Conservation (phyloP, 1,139 yeast genomes). For the Pichia norvegensis region DNA sequence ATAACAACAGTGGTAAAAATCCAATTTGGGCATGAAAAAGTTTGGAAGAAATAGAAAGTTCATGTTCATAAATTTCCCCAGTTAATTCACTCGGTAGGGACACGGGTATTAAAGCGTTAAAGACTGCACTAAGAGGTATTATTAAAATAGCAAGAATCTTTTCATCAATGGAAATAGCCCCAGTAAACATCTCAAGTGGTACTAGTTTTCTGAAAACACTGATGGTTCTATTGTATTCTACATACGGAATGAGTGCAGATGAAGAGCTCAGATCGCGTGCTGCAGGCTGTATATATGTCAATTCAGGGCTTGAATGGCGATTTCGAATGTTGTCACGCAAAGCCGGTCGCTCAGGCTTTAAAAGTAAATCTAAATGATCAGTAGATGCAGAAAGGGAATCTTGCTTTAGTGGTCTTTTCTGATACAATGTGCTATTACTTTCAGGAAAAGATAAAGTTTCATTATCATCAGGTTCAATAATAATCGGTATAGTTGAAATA, state of each 20-base stretch:
- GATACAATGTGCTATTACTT: background rate
- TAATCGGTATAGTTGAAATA: background rate
- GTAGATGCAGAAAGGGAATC: too few relatives aligned
- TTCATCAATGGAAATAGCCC: slow-evolving; percentile 13
- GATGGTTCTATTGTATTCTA: slow-evolving; percentile 10
- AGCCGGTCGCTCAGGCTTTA: background rate
- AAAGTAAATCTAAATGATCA: background rate
- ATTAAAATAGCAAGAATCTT: slow-evolving; percentile 17
- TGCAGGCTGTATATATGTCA: background rate
- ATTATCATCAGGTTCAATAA: slow-evolving; percentile 1
- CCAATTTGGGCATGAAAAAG: slow-evolving; percentile 23
- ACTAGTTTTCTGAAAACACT: slow-evolving; percentile 16
- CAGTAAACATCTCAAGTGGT: slow-evolving; percentile 18
- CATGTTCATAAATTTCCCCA: slow-evolving; percentile 12
- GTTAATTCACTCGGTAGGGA: slow-evolving; percentile 17
- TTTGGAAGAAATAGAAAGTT: slow-evolving; percentile 13
- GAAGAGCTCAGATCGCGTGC: background rate
- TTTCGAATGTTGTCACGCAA: background rate
- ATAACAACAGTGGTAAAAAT: slow-evolving; percentile 15
- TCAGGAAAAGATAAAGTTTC: background rate
- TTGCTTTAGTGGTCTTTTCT: background rate
- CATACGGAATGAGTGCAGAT: slow-evolving; percentile 8
- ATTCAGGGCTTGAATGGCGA: background rate
- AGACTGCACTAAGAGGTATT: slow-evolving; percentile 20
- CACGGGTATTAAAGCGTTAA: slow-evolving; percentile 24